These are phyloP conservation scores for Pseudophaeomoniella oleicola DNA, from an alignment of 2,329 filamentous ascomycete genomes.

Conservation along the genomic window DNA sequence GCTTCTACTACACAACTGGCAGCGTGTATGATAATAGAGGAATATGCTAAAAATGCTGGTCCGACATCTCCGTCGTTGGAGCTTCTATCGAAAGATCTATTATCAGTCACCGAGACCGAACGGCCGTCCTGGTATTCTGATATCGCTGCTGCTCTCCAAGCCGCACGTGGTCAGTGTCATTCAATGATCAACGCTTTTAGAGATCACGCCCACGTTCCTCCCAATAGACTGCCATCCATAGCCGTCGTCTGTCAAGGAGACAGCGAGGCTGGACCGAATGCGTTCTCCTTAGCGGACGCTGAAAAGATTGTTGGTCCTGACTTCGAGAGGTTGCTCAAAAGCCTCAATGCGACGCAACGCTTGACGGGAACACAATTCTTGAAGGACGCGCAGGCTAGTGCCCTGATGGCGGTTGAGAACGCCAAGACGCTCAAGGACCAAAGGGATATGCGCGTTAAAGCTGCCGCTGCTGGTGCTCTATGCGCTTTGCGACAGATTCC, in stretches of 20 bases:
- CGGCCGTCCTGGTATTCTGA: slow-evolving; percentile 76
- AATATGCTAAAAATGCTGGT: slow-evolving; percentile 55
- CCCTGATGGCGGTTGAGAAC: slow-evolving; percentile 60
- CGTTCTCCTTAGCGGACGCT: slow-evolving; percentile 76
- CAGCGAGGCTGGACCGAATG: slow-evolving; percentile 75
- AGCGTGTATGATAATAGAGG: slow-evolving; percentile 71
- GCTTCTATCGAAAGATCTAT: slow-evolving; percentile 44
- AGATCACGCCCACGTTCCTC: slow-evolving; percentile 71
- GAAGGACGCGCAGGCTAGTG: slow-evolving; percentile 58
- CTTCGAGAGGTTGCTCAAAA: slow-evolving; percentile 75
- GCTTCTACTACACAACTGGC: slow-evolving; percentile 79
- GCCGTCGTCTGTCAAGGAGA: slow-evolving; percentile 92
- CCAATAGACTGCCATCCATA: slow-evolving; percentile 59
- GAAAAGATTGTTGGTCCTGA: slow-evolving; percentile 78
- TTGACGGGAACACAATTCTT: slow-evolving; percentile 70
- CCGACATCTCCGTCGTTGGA: slow-evolving; percentile 21
- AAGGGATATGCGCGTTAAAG: slow-evolving; percentile 72
- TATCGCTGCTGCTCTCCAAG: slow-evolving; percentile 75
- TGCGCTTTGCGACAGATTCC: slow-evolving; percentile 78
- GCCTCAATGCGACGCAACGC: slow-evolving; percentile 75
- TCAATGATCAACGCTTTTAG: slow-evolving; percentile 83
- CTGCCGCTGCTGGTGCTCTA: slow-evolving; percentile 72
- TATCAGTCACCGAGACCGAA: slow-evolving; percentile 65
- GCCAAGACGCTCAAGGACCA: slow-evolving; percentile 65
- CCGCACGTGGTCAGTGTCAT: slow-evolving; percentile 80